phyloP scores from a whole-genome alignment of 139 green algal species.

The Medakamo hakoo region DNA sequence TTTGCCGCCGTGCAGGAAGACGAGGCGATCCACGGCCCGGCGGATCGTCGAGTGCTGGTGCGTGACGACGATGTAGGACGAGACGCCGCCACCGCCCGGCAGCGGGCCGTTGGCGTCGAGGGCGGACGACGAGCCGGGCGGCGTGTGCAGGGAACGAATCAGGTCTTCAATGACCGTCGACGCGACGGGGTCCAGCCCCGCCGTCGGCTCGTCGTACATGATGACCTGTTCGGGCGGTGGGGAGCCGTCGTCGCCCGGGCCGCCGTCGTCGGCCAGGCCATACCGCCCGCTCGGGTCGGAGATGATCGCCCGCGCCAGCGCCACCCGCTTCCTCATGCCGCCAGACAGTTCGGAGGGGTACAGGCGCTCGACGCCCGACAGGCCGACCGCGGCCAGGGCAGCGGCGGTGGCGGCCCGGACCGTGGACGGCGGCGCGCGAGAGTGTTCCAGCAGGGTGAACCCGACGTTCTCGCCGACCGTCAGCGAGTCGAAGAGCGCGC shows the following conservation, averaged over 20 bases:
- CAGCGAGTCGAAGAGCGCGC: slow-evolving; percentile 94
- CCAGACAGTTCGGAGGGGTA: slow-evolving; percentile 85
- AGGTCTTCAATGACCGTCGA: slow-evolving; percentile 94
- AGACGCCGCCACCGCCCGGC: slow-evolving; percentile 37
- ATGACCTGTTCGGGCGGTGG: slow-evolving; percentile 70
- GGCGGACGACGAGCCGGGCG: slow-evolving; percentile 1
- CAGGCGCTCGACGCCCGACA: slow-evolving; percentile 73
- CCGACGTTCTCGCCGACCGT: slow-evolving; percentile 91
- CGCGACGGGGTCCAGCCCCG: slow-evolving; percentile 91
- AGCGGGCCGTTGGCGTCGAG: slow-evolving; percentile 2
- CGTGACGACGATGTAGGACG: slow-evolving; percentile 94
- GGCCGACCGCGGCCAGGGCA: slow-evolving; percentile 64
- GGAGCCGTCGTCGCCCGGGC: no score
- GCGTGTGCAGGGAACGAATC: slow-evolving; percentile 69
- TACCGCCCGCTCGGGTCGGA: not conserved
- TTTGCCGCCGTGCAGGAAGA: slow-evolving; percentile 87
- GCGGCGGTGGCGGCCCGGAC: slow-evolving; percentile 29
- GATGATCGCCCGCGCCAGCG: slow-evolving; percentile 76
- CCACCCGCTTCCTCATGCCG: slow-evolving; percentile 98
- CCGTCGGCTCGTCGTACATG: slow-evolving; percentile 99
- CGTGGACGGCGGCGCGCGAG: slow-evolving; percentile 32
- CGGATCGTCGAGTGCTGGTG: slow-evolving; percentile 92
- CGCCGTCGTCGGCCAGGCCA: not conserved
- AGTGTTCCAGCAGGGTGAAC: slow-evolving; percentile 92
- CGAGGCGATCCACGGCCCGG: slow-evolving; percentile 82